phyloP scores from a whole-genome alignment of 2,329 filamentous ascomycete genomes.

The Ceratocystis diversiconidia region DNA sequence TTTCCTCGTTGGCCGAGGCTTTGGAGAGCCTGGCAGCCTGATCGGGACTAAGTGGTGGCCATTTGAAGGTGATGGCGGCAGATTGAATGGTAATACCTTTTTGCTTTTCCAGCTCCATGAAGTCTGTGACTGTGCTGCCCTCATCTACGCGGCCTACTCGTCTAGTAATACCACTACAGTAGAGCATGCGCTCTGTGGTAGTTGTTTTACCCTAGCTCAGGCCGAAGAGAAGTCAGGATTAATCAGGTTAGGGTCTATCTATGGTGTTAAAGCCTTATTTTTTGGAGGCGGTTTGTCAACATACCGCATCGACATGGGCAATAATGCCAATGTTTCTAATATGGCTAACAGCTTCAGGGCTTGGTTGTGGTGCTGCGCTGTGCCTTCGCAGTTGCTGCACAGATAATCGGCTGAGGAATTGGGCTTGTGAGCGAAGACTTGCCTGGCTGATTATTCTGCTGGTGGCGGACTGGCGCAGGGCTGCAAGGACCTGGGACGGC shows the following conservation, averaged over 20 bases:
- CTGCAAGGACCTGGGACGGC: neutral
- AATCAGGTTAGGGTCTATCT: neutral
- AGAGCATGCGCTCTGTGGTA: slow-evolving; percentile 97
- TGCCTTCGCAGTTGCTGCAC: slow-evolving; percentile 11
- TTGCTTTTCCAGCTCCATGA: slow-evolving; percentile 63
- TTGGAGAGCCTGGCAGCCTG: slow-evolving; percentile 22
- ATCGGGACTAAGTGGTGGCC: slow-evolving; percentile 44
- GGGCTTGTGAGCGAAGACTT: neutral
- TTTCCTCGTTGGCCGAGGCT: too few relatives aligned
- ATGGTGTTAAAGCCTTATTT: neutral
- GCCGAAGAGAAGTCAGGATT: too few relatives aligned
- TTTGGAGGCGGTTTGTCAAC: slow-evolving; percentile 20
- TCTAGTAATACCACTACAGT: slow-evolving; percentile 79
- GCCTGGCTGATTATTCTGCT: slow-evolving; percentile 1
- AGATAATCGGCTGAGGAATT: neutral
- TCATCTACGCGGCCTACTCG: slow-evolving; percentile 85
- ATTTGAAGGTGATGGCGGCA: slow-evolving; percentile 86
- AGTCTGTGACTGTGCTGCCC: slow-evolving; percentile 94
- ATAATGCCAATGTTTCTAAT: slow-evolving; percentile 94
- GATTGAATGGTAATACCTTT: slow-evolving; percentile 80
- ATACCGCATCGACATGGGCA: slow-evolving; percentile 84
- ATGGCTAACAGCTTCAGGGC: neutral
- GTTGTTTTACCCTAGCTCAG: slow-evolving; percentile 69
- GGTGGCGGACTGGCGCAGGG: neutral
- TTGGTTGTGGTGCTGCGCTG: neutral